These are phyloP conservation scores for Plasmopara muralis DNA, from an alignment of 352 stramenopile species.

Conservation along the genomic window DNA sequence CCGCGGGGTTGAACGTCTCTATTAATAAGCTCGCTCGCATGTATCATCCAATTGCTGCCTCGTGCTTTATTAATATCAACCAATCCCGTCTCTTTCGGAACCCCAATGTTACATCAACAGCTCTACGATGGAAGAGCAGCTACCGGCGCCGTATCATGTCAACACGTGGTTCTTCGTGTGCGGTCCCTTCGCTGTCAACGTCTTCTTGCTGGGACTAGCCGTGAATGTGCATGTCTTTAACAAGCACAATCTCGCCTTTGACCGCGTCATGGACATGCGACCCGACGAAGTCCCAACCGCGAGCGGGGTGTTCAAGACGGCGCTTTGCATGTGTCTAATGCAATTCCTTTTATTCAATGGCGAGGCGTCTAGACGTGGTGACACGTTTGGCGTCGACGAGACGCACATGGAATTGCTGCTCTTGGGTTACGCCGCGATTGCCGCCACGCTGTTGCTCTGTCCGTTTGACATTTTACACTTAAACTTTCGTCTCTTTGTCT, in stretches of 20 bases:
- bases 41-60: constrained; percentile 3
- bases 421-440: constrained; percentile 48
- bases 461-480: constrained; percentile 64
- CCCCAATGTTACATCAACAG: constrained; percentile 1
- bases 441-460: constrained; percentile 43
- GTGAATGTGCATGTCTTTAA: constrained; percentile 60
- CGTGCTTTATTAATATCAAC: constrained; percentile 1
- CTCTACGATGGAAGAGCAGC: constrained; percentile 16
- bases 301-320: constrained; percentile 36
- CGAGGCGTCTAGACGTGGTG: constrained; percentile 32
- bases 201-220: constrained; percentile 59
- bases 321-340: constrained; percentile 24
- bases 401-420: constrained; percentile 64
- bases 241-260: constrained; percentile 45
- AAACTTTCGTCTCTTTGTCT: constrained; percentile 54
- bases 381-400: constrained; percentile 42
- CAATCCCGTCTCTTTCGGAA: constrained; percentile 9
- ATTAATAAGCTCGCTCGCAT: no score
- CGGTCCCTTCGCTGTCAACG: constrained; percentile 59
- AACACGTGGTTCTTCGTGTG: constrained; percentile 80
- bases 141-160: constrained; percentile 24
- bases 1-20: no score
- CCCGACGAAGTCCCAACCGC: constrained; percentile 50
- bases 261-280: constrained; percentile 65
- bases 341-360: constrained; percentile 55